Conservation (phyloP, 1,284 basidiomycete species). For the Acaromyces ingoldii region DNA sequence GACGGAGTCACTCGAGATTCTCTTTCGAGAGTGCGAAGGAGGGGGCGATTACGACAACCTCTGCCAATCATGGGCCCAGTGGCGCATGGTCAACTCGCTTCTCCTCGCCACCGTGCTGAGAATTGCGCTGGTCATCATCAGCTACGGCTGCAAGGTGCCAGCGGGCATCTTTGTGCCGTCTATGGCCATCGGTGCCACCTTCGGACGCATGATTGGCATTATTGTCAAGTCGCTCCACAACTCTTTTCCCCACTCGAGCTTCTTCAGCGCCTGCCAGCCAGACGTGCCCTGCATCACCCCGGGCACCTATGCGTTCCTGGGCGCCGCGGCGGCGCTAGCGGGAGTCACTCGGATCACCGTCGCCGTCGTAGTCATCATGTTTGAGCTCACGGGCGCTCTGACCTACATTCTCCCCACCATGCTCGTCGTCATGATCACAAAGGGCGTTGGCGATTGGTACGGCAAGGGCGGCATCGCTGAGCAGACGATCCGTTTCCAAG, state of each 20-base stretch:
- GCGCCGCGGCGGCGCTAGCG: conserved; percentile 71
- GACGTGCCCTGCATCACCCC: conserved; percentile 71
- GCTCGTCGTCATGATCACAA: conserved; percentile 94
- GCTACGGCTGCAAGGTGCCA: conserved; percentile 94
- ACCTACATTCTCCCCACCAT: conserved; percentile 98
- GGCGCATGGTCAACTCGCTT: conserved; percentile 89
- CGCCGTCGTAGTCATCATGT: conserved; percentile 92
- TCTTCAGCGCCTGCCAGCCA: conserved; percentile 83
- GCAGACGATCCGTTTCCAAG: conserved; percentile 94
- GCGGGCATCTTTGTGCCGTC: conserved; percentile 96
- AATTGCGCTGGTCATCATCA: conserved; percentile 78
- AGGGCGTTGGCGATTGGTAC: conserved; percentile 92
- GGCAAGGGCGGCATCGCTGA: conserved; percentile 92
- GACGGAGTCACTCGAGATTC: conserved; percentile 93
- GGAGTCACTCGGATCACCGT: conserved; percentile 75
- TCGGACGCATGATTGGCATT: conserved; percentile 92
- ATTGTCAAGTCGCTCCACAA: conserved; percentile 90
- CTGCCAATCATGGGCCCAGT: conserved; percentile 93
- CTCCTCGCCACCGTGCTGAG: conserved; percentile 86
- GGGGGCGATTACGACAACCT: conserved; percentile 86
- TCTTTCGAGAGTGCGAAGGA: conserved; percentile 93
- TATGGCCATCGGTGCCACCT: conserved; percentile 94
- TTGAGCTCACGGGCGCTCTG: conserved; percentile 94
- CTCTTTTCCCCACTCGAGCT: conserved; percentile 71
- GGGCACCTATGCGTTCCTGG: conserved; percentile 76